These are phyloP conservation scores for Exophiala xenobiotica DNA, from an alignment of 2,329 filamentous ascomycete species.

Conservation along the genomic window DNA sequence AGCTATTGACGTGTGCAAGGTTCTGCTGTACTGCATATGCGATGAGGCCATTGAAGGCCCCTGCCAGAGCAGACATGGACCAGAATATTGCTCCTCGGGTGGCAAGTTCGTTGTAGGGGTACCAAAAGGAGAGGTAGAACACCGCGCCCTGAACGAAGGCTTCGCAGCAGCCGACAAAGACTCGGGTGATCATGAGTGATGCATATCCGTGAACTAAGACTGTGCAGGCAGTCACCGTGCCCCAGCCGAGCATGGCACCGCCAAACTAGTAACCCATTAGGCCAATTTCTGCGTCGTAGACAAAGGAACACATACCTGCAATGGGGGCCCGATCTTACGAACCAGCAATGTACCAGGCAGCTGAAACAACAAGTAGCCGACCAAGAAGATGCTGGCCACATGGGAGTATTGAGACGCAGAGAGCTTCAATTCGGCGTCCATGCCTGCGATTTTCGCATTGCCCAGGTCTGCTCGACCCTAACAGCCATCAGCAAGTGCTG, in stretches of 20 bases:
- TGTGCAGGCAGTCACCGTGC: constrained; percentile 6
- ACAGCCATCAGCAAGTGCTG: neutral
- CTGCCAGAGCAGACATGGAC: constrained; percentile 48
- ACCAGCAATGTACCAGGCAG: constrained; percentile 6
- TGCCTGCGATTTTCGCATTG: constrained; percentile 14
- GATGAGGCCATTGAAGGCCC: constrained; percentile 53
- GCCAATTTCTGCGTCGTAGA: neutral
- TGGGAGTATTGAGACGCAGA: constrained; percentile 7
- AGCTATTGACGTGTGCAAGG: constrained; percentile 49
- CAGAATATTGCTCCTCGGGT: constrained; percentile 47
- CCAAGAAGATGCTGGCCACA: constrained; percentile 7
- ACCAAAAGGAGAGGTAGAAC: constrained; percentile 13
- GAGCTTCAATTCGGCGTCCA: constrained; percentile 12
- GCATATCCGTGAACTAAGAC: constrained; percentile 9
- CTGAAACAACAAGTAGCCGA: constrained; percentile 11
- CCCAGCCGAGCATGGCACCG: constrained; percentile 8
- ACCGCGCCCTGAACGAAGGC: constrained; percentile 10
- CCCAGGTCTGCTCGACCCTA: constrained; percentile 13
- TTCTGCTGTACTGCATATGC: constrained; percentile 51
- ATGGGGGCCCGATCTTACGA: constrained; percentile 7
- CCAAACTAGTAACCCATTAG: constrained; percentile 4
- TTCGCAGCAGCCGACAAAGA: constrained; percentile 5
- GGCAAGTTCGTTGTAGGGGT: constrained; percentile 10
- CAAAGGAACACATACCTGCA: neutral
- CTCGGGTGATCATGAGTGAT: constrained; percentile 5